Evolutionary conservation across 2,329 filamentous ascomycete species (phyloP).

Genomic region (Xylaria sp.): DNA sequence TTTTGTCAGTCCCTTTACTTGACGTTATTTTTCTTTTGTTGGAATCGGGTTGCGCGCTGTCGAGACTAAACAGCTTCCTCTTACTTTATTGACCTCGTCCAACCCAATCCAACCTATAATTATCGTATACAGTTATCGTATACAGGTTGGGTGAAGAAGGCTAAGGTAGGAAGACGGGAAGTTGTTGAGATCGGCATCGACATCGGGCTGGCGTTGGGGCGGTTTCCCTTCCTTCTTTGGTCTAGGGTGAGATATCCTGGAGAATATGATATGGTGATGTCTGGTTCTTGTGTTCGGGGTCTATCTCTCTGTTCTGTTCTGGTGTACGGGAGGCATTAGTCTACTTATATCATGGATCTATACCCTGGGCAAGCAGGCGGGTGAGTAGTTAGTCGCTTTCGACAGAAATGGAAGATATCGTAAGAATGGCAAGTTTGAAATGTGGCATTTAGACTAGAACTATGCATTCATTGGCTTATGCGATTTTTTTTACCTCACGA

Average conservation of each 20-base stretch:
- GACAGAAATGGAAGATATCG: neutral
- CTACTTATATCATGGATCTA: conserved; percentile 17
- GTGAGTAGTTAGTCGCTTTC: neutral
- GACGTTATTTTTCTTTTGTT: conserved; percentile 23
- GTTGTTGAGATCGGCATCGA: conserved; percentile 12
- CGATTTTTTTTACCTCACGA: neutral
- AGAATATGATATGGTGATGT: conserved; percentile 3
- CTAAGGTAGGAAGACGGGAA: neutral
- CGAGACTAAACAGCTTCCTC: conserved; percentile 6
- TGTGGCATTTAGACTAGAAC: neutral
- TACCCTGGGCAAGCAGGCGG: conserved; percentile 17
- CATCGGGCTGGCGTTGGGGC: conserved; percentile 20
- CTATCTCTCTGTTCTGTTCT: neutral
- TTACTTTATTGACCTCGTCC: neutral
- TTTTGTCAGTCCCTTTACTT: neutral
- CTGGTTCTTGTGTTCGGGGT: neutral
- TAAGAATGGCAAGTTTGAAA: neutral
- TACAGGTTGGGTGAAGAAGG: neutral
- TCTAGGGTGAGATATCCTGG: conserved; percentile 12
- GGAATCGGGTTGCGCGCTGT: conserved; percentile 11
- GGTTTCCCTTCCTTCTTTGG: neutral
- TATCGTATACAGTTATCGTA: neutral
- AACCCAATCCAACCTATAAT: neutral
- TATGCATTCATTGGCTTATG: neutral
- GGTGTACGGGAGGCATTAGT: conserved; percentile 2